Conservation (phyloP, 805 yeast species). For the Cyberlindnera subsufficiens region DNA sequence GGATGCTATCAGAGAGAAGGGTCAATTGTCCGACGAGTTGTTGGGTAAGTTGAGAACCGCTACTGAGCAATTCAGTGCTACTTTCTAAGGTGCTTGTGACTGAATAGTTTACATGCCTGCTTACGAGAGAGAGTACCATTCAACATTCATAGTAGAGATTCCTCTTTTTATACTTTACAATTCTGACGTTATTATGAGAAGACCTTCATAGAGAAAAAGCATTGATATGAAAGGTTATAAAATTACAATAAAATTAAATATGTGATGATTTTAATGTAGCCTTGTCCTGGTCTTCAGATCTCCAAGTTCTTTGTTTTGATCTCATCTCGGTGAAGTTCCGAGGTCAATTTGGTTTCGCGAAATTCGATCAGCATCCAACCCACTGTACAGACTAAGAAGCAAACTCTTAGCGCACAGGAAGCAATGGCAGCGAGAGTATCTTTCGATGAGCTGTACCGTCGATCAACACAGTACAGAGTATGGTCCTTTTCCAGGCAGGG, state of each 20-base stretch:
- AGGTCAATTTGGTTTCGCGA: too few relatives aligned
- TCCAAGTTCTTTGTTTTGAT: too few relatives aligned
- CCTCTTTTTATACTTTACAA: constrained; percentile 12
- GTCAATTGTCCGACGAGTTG: constrained; percentile 84
- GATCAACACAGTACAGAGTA: constrained; percentile 73
- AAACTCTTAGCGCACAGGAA: too few relatives aligned
- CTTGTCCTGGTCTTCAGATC: too few relatives aligned
- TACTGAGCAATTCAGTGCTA: constrained; percentile 87
- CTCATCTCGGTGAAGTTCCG: too few relatives aligned
- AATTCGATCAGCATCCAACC: too few relatives aligned
- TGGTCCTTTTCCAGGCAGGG: constrained; percentile 78
- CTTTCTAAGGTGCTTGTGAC: constrained; percentile 49
- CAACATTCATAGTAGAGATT: constrained; percentile 19
- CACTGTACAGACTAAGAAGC: not conserved
- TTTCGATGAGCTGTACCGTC: constrained; percentile 82
- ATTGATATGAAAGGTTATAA: constrained; percentile 8
- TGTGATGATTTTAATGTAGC: not conserved
- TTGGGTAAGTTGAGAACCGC: constrained; percentile 85
- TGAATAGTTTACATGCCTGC: too few relatives aligned
- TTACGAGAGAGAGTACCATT: not conserved
- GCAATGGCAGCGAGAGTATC: constrained; percentile 35
- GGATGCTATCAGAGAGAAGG: constrained; percentile 78
- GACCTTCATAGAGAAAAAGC: constrained; percentile 7
- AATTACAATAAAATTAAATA: constrained; percentile 7
- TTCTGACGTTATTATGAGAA: constrained; percentile 20